phyloP scores from a whole-genome alignment of 768 basidiomycete genomes.

The Dendrothele bispora region DNA sequence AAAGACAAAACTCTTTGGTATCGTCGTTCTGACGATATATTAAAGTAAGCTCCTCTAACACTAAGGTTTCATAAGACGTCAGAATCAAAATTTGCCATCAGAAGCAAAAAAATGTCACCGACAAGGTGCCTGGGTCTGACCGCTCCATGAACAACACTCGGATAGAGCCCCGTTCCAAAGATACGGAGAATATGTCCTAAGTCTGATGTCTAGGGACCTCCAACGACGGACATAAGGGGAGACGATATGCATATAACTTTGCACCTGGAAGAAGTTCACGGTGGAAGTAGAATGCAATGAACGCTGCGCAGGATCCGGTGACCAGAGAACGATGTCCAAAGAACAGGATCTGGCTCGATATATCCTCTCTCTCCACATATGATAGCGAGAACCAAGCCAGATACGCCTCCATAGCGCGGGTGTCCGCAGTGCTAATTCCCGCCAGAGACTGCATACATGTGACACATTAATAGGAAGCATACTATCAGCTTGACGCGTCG shows the following conservation, averaged over 20 bases:
- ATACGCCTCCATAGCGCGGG: conserved; percentile 68
- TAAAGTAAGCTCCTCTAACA: conserved; percentile 55
- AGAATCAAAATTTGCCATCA: too few relatives aligned
- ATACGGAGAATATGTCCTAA: conserved; percentile 56
- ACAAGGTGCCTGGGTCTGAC: conserved; percentile 34
- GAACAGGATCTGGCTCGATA: conserved; percentile 58
- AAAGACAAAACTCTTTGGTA: conserved; percentile 63
- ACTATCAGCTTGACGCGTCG: conserved; percentile 51
- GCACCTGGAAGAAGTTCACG: conserved; percentile 48
- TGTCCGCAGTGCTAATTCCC: conserved; percentile 57
- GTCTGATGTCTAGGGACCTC: conserved; percentile 62
- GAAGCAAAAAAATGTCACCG: neutral
- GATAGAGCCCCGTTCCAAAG: conserved; percentile 71
- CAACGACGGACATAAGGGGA: conserved; percentile 51
- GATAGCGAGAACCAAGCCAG: conserved; percentile 42
- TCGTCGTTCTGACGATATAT: conserved; percentile 68
- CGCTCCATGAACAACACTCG: conserved; percentile 41
- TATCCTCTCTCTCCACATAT: conserved; percentile 67
- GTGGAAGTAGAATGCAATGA: conserved; percentile 8
- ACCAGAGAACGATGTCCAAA: conserved; percentile 56
- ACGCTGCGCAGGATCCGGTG: conserved; percentile 20
- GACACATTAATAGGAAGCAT: conserved; percentile 64
- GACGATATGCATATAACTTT: conserved; percentile 63
- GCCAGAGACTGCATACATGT: conserved; percentile 69
- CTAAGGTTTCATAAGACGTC: conserved; percentile 1